A percentile compares a stretch with the other conserved stretches of the same genome.
phyloP scores from a whole-genome alignment of 148 eudicot species.

The Rhododendron simsii region DNA sequence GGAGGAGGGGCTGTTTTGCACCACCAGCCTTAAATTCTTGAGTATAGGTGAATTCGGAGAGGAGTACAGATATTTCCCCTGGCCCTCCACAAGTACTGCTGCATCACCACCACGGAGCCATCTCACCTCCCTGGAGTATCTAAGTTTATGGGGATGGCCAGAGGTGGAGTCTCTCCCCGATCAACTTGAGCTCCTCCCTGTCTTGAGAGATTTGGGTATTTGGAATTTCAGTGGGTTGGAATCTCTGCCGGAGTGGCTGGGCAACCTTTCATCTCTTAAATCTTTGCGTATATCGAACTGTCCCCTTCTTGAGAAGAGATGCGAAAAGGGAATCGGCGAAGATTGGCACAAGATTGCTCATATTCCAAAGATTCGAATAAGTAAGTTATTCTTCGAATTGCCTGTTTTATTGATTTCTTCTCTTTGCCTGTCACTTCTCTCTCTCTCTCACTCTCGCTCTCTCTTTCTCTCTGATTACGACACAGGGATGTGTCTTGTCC shows the following conservation, averaged over 20 bases:
- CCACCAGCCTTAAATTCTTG: neutral
- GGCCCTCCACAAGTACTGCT: neutral
- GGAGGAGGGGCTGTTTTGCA: neutral
- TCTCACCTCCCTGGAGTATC: neutral
- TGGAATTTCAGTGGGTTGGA: neutral
- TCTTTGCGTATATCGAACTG: fast-evolving
- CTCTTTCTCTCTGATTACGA: neutral
- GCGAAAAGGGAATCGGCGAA: neutral
- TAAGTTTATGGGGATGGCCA: neutral
- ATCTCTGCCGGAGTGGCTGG: neutral
- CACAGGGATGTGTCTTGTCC: neutral
- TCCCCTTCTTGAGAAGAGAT: neutral
- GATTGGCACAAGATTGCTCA: neutral
- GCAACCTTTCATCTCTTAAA: neutral
- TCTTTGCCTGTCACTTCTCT: neutral
- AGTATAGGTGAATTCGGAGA: neutral
- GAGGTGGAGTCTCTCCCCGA: neutral
- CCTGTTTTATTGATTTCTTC: neutral
- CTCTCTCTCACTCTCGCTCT: neutral
- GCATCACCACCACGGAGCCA: neutral
- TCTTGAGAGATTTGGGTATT: neutral
- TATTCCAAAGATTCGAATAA: neutral
- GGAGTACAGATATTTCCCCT: neutral
- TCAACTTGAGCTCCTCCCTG: neutral
- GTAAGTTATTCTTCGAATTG: neutral